phyloP scores from a whole-genome alignment of 23 red algal genomes.

The Gracilaria domingensis region DNA sequence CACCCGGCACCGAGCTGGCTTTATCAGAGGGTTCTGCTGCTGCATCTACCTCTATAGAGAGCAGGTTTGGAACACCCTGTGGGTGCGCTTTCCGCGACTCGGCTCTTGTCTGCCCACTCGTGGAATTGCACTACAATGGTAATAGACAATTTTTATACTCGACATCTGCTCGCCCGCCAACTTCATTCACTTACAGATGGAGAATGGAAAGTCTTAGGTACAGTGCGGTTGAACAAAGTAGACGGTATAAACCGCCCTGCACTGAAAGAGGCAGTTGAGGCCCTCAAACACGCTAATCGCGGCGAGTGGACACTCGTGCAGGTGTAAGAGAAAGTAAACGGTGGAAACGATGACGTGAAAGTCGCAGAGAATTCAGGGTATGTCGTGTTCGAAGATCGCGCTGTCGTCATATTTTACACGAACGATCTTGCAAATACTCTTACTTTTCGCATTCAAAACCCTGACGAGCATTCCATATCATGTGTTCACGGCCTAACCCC shows the following conservation, averaged over 20 bases:
- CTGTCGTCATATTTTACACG: background rate
- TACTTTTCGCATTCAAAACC: background rate
- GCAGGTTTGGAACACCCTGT: no score
- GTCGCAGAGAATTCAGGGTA: background rate
- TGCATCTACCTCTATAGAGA: no score
- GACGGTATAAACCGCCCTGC: constrained; percentile 1
- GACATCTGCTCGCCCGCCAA: constrained; percentile 3
- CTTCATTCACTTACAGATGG: background rate
- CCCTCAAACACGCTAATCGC: background rate
- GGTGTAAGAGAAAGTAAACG: background rate
- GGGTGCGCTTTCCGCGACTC: no score
- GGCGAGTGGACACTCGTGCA: background rate
- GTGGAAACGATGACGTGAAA: background rate
- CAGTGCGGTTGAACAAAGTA: constrained; percentile 1
- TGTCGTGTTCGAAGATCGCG: constrained; percentile 13
- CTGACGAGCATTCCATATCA: background rate
- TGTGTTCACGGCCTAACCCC: background rate
- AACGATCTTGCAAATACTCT: background rate
- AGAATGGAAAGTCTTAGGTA: background rate
- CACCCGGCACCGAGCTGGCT: no score
- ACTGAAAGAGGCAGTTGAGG: constrained; percentile 7
- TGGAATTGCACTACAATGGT: no score
- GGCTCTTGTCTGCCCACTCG: no score
- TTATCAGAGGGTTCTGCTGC: no score
- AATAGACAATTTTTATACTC: constrained; percentile 10